These are phyloP conservation scores for Alternaria gansuensis DNA, from an alignment of 2,329 filamentous ascomycete species.

Conservation along the genomic window DNA sequence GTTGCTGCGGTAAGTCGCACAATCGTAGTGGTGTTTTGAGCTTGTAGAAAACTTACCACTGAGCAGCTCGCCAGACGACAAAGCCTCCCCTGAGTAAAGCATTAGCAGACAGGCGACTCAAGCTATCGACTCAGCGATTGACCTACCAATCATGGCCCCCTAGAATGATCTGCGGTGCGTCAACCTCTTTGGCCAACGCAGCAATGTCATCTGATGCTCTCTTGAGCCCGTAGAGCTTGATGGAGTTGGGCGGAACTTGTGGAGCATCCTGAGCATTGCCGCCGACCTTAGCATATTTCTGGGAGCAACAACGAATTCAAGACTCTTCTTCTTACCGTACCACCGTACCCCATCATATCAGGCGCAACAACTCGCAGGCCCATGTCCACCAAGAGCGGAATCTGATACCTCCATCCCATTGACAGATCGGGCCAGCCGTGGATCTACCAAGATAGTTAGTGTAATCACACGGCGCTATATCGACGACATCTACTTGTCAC, in stretches of 20 bases:
- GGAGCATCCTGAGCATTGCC: constrained; percentile 50
- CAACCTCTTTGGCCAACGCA: constrained; percentile 70
- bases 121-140: background rate
- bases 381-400: constrained; percentile 75
- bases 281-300: background rate
- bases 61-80: constrained; percentile 76
- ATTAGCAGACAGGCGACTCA: constrained; percentile 7
- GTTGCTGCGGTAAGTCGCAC: background rate
- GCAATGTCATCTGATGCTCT: constrained; percentile 75
- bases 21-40: background rate
- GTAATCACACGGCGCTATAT: background rate
- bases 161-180: constrained; percentile 71
- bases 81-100: constrained; percentile 69
- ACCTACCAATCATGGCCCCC: constrained; percentile 85
- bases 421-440: constrained; percentile 86
- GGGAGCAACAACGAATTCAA: background rate
- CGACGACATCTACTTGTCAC: background rate
- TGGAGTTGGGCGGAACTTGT: constrained; percentile 67
- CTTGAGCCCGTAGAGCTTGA: constrained; percentile 74
- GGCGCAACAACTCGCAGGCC: constrained; percentile 82
- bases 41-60: constrained; percentile 58
- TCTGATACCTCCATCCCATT: constrained; percentile 89
- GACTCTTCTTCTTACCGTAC: constrained; percentile 63
- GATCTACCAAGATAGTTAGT: constrained; percentile 54
- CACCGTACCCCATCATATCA: constrained; percentile 87